Conservation (phyloP, 805 yeast genomes). For the Tetrapisispora iriomotensis region DNA sequence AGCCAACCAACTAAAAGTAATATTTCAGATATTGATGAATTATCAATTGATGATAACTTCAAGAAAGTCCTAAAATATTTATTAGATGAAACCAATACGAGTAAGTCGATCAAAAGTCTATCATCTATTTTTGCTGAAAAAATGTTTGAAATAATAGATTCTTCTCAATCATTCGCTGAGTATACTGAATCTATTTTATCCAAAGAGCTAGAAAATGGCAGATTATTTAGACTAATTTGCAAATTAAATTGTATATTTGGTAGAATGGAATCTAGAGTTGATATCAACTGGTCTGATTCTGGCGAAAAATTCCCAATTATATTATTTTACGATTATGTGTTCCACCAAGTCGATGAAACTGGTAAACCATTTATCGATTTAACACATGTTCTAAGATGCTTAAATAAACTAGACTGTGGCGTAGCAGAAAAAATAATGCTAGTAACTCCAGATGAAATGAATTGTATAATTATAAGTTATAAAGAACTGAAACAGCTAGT, state of each 20-base stretch:
- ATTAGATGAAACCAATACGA: slow-evolving; percentile 18
- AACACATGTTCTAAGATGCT: slow-evolving; percentile 64
- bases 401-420: slow-evolving; percentile 90
- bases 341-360: slow-evolving; percentile 69
- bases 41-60: slow-evolving; percentile 36
- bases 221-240: slow-evolving; percentile 71
- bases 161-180: slow-evolving; percentile 44
- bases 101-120: slow-evolving; percentile 27
- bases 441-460: slow-evolving; percentile 76
- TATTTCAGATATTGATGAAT: slow-evolving; percentile 3
- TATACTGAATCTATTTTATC: slow-evolving; percentile 50
- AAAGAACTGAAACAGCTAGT: slow-evolving; percentile 69
- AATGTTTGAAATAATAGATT: slow-evolving; percentile 39
- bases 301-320: slow-evolving; percentile 66
- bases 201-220: slow-evolving; percentile 77
- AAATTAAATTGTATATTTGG: slow-evolving; percentile 74
- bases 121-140: slow-evolving; percentile 35
- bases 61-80: slow-evolving; percentile 36
- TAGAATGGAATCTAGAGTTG: slow-evolving; percentile 54
- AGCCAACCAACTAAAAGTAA: neutral
- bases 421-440: slow-evolving; percentile 72
- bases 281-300: slow-evolving; percentile 57
- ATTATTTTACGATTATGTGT: slow-evolving; percentile 74
- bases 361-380: slow-evolving; percentile 76
- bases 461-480: slow-evolving; percentile 75